Evolutionary conservation across 805 yeast genomes (phyloP).

Genomic region (Candida endomychidarum): DNA sequence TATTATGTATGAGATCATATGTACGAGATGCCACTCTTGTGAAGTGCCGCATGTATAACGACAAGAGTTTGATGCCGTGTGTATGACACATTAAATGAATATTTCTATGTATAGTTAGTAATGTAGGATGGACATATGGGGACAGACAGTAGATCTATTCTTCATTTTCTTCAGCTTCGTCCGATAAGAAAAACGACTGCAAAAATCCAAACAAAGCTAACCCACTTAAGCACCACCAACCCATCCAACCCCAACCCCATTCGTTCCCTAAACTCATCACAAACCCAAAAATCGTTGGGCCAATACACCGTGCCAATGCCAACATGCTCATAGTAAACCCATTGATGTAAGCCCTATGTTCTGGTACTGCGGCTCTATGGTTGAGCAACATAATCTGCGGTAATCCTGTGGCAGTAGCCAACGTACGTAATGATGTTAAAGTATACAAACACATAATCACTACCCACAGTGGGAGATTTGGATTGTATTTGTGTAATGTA

Average conservation of each 20-base stretch:
- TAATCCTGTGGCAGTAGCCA: constrained; percentile 35
- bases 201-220: constrained; percentile 28
- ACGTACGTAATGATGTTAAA: constrained; percentile 31
- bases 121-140: too few species aligned
- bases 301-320: constrained; percentile 33
- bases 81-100: too few species aligned
- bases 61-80: too few species aligned
- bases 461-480: constrained; percentile 28
- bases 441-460: constrained; percentile 27
- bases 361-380: constrained; percentile 34
- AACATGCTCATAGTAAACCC: constrained; percentile 32
- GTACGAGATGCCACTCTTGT: too few species aligned
- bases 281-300: constrained; percentile 35
- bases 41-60: too few species aligned
- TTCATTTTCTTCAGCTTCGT: constrained; percentile 27
- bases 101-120: too few species aligned
- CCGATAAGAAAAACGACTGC: constrained; percentile 29
- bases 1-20: too few species aligned
- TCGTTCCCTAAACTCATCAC: constrained; percentile 34
- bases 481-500: constrained; percentile 28
- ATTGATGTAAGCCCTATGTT: constrained; percentile 37
- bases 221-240: constrained; percentile 36
- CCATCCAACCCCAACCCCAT: constrained; percentile 25
- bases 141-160: too few species aligned
- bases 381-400: constrained; percentile 36